Evolutionary conservation across 2,329 filamentous ascomycete species (phyloP).

Genomic region (Hymenoscyphus infarciens): DNA sequence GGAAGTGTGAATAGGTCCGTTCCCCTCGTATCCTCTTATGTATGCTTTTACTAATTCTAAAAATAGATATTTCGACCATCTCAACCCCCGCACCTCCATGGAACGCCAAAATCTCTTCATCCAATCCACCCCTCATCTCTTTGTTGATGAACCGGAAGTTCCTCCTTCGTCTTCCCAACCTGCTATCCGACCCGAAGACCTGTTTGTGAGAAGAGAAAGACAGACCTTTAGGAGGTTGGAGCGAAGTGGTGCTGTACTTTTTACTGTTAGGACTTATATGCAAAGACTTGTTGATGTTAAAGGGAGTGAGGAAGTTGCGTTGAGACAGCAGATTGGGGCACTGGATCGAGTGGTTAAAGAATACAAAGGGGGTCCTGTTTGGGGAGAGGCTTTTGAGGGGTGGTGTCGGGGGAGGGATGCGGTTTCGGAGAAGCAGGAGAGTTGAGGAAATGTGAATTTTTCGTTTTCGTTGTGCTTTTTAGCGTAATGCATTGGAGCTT

Average conservation of each 20-base stretch:
- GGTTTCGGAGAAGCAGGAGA: background rate
- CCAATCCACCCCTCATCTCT: constrained; percentile 43
- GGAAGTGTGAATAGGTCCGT: constrained; percentile 42
- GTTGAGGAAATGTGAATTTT: background rate
- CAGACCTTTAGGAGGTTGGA: constrained; percentile 48
- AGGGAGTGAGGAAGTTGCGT: constrained; percentile 39
- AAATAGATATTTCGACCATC: constrained; percentile 43
- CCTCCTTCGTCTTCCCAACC: constrained; percentile 22
- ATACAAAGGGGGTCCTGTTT: constrained; percentile 44
- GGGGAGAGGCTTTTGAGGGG: constrained; percentile 33
- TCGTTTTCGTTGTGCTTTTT: background rate
- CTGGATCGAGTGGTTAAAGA: constrained; percentile 43
- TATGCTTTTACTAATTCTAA: background rate
- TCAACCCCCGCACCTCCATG: constrained; percentile 43
- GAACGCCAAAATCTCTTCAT: constrained; percentile 49
- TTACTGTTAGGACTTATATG: constrained; percentile 47
- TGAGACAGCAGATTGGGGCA: constrained; percentile 42
- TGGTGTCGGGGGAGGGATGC: constrained; percentile 17
- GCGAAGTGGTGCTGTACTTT: constrained; percentile 43
- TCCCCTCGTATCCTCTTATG: constrained; percentile 14
- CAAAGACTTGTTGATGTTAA: constrained; percentile 40
- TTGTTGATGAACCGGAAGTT: constrained; percentile 42
- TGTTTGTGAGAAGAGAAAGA: constrained; percentile 46
- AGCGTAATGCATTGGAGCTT: too few species aligned
- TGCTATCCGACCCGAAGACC: constrained; percentile 36